A percentile compares a stretch with the other conserved stretches of the same genome.
phyloP scores from a whole-genome alignment of 345 rosid species.

The Populus deltoides region DNA sequence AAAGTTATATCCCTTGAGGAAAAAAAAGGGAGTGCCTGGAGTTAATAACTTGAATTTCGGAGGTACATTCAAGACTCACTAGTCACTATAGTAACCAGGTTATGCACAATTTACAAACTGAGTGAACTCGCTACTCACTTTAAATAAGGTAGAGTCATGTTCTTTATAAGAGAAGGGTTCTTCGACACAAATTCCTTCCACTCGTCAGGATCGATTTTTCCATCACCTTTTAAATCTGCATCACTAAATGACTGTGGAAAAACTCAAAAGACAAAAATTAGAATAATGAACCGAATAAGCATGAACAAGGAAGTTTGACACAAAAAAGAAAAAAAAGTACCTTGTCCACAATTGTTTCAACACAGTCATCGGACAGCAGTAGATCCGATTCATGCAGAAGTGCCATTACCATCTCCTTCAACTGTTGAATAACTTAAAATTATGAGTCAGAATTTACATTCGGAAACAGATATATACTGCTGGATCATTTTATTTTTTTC shows the following conservation, averaged over 20 bases:
- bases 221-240: constrained; percentile 70
- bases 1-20: constrained; percentile 69
- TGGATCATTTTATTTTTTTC: background rate
- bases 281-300: background rate
- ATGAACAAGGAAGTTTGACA: background rate
- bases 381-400: constrained; percentile 87
- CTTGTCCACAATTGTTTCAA: constrained; percentile 75
- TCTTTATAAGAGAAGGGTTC: constrained; percentile 80
- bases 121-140: constrained; percentile 44
- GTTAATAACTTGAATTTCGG: background rate
- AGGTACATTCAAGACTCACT: background rate
- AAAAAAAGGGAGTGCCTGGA: background rate
- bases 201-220: constrained; percentile 78
- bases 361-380: constrained; percentile 55
- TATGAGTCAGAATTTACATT: background rate
- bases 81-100: no score
- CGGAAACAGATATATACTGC: background rate
- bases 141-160: constrained; percentile 89
- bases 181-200: constrained; percentile 76
- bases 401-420: constrained; percentile 93
- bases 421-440: constrained; percentile 31
- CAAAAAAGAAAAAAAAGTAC: constrained; percentile 25
- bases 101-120: no score
- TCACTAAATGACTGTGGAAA: constrained; percentile 60
- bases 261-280: background rate